Conservation (phyloP, 2,329 filamentous ascomycete genomes). For the Pseudogymnoascus sp. region DNA sequence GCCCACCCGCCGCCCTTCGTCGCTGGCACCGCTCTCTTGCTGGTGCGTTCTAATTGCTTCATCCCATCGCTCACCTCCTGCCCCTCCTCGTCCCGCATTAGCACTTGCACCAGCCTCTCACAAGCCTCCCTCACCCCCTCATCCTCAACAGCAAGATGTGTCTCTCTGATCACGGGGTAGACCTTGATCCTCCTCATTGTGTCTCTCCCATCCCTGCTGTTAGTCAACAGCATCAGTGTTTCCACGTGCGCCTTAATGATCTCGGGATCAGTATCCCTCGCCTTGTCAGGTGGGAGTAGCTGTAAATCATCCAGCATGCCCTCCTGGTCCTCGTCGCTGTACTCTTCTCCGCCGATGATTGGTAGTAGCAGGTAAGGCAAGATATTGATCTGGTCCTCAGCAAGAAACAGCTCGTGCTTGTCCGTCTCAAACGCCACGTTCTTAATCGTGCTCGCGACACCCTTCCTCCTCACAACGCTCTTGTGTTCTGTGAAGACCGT, state of each 20-base stretch:
- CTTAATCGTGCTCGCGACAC: conserved; percentile 95
- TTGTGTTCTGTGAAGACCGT: conserved; percentile 90
- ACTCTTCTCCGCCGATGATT: conserved; percentile 81
- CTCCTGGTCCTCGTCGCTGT: conserved; percentile 74
- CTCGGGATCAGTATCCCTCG: conserved; percentile 64
- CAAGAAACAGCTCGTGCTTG: conserved; percentile 62
- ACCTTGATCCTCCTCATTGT: conserved; percentile 67
- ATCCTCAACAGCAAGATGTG: conserved; percentile 68
- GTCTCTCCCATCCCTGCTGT: conserved; percentile 66
- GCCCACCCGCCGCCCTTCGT: conserved; percentile 11
- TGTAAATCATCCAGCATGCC: conserved; percentile 87
- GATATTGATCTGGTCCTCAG: conserved; percentile 65
- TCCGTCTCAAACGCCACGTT: conserved; percentile 79
- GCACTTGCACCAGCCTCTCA: conserved; percentile 73
- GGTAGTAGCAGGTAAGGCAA: conserved; percentile 84
- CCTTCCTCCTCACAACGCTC: conserved; percentile 73
- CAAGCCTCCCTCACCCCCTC: conserved; percentile 76
- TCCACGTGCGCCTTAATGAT: conserved; percentile 86
- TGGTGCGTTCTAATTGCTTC: conserved; percentile 18
- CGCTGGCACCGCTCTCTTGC: conserved; percentile 11
- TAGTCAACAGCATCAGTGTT: conserved; percentile 74
- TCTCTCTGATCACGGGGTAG: conserved; percentile 83
- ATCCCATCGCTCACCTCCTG: conserved; percentile 23
- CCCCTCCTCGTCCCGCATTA: conserved; percentile 29
- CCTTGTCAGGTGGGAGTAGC: conserved; percentile 80